These are phyloP conservation scores for Prunus mira DNA, from an alignment of 306 rosid genomes.

Conservation along the genomic window DNA sequence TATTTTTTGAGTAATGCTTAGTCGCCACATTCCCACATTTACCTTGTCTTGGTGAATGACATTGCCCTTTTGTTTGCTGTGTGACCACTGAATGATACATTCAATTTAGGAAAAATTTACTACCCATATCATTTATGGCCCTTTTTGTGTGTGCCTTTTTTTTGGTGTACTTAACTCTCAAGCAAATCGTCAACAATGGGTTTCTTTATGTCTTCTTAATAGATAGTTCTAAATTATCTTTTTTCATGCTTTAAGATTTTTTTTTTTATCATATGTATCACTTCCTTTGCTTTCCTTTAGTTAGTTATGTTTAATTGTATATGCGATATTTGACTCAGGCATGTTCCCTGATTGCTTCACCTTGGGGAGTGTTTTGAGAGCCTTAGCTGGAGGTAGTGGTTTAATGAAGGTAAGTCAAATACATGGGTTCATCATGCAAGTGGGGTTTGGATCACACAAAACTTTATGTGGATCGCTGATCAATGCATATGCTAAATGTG, in stretches of 20 bases:
- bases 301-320: not conserved
- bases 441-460: constrained; percentile 28
- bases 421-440: constrained; percentile 25
- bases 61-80: not conserved
- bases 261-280: not conserved
- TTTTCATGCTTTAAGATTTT: not conserved
- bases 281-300: not conserved
- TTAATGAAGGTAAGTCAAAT: constrained; percentile 23
- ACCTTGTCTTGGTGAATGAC: not conserved
- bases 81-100: not conserved
- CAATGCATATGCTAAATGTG: constrained; percentile 32
- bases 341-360: constrained; percentile 34
- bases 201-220: not conserved
- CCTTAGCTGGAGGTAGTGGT: constrained; percentile 6
- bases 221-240: not conserved
- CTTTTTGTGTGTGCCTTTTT: not conserved
- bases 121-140: not conserved
- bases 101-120: not conserved
- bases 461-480: constrained; percentile 28
- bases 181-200: not conserved
- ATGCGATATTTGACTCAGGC: constrained; percentile 14
- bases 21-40: not conserved
- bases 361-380: constrained; percentile 31
- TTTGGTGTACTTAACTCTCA: not conserved
- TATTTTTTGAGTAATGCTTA: not conserved